phyloP scores from a whole-genome alignment of 768 basidiomycete genomes.

The Pulveroboletus sp. region DNA sequence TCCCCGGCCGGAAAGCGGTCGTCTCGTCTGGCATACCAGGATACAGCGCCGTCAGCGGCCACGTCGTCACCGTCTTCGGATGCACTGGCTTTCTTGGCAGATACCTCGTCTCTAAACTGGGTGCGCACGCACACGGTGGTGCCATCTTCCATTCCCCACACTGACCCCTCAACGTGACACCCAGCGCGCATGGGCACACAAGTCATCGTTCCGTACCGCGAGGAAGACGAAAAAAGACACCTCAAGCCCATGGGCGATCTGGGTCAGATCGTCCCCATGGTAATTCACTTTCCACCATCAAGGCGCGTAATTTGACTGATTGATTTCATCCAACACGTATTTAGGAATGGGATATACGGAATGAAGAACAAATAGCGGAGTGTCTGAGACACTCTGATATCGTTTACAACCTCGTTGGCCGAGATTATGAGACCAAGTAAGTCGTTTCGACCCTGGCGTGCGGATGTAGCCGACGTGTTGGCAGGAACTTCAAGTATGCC shows the following conservation, averaged over 20 bases:
- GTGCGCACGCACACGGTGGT: conserved; percentile 36
- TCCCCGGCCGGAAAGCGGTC: conserved; percentile 61
- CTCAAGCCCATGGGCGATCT: conserved; percentile 94
- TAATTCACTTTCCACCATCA: conserved; percentile 32
- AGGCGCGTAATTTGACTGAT: conserved; percentile 22
- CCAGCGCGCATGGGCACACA: conserved; percentile 89
- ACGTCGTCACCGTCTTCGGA: conserved; percentile 95
- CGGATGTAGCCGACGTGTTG: conserved; percentile 8
- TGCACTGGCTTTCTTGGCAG: conserved; percentile 93
- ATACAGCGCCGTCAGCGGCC: conserved; percentile 85
- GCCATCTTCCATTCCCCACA: not conserved
- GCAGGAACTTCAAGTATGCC: conserved; percentile 83
- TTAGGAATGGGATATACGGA: conserved; percentile 95
- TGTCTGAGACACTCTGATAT: conserved; percentile 93
- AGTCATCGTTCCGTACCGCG: conserved; percentile 92
- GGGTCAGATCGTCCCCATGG: conserved; percentile 94
- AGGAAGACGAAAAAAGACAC: conserved; percentile 88
- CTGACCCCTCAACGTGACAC: conserved; percentile 20
- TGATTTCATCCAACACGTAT: conserved; percentile 16
- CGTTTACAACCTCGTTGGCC: conserved; percentile 93
- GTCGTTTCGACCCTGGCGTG: conserved; percentile 13
- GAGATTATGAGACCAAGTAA: conserved; percentile 95
- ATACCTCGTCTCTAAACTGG: conserved; percentile 92
- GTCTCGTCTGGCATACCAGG: conserved; percentile 77
- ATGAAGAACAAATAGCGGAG: conserved; percentile 88